phyloP scores from a whole-genome alignment of 148 eudicot genomes.

The Pharnaceum exiguum region DNA sequence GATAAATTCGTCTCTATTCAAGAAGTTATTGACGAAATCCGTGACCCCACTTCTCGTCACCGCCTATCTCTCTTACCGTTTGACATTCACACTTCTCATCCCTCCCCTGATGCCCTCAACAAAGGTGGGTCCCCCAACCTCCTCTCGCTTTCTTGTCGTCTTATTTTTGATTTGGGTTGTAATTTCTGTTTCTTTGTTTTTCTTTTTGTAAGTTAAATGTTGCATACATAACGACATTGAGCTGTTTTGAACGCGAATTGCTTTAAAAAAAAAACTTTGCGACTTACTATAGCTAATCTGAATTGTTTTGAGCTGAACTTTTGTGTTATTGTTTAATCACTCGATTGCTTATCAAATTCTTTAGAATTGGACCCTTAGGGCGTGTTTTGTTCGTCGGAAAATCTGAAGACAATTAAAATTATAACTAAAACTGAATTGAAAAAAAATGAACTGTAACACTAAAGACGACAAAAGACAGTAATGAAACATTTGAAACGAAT shows the following conservation, averaged over 20 bases:
- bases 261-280: no score
- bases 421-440: no score
- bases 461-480: no score
- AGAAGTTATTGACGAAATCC: conserved; percentile 66
- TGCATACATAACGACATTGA: no score
- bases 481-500: no score
- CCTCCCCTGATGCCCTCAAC: conserved; percentile 66
- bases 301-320: neutral
- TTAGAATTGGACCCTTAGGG: neutral
- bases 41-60: conserved; percentile 81
- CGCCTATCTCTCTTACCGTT: conserved; percentile 63
- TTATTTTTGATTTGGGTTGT: neutral
- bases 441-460: no score
- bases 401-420: no score
- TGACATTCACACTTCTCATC: conserved; percentile 51
- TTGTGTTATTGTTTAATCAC: neutral
- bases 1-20: conserved; percentile 66
- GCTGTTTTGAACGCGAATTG: no score
- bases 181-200: neutral
- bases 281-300: no score
- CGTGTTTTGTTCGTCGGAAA: no score
- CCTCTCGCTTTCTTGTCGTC: neutral
- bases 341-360: neutral
- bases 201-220: no score
- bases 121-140: conserved; percentile 45